Conservation (phyloP, 2,329 filamentous ascomycete species). For the Colletotrichum liaoningense region DNA sequence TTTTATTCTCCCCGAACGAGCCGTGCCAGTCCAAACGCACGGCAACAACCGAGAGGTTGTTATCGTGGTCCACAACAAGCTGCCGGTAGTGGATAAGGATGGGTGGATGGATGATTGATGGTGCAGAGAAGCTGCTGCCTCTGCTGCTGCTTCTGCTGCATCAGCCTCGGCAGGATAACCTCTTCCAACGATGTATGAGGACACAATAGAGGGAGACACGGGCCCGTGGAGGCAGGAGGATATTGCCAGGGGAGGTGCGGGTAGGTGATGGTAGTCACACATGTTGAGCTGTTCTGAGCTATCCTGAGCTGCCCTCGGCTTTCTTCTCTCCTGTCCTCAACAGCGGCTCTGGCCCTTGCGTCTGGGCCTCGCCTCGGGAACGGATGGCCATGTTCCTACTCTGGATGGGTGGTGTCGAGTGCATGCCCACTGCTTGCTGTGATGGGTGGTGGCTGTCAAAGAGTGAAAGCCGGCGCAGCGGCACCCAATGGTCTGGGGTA, state of each 20-base stretch:
- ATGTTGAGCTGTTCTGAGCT: neutral
- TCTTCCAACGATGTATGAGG: neutral
- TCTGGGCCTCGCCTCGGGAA: conserved; percentile 12
- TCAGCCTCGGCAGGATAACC: neutral
- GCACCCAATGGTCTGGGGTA: conserved; percentile 24
- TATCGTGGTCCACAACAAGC: neutral
- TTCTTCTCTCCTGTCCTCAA: neutral
- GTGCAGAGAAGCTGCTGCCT: neutral
- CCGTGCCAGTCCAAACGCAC: conserved; percentile 11
- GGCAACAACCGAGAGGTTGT: neutral
- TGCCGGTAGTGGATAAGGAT: neutral
- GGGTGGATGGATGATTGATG: neutral
- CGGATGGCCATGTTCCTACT: conserved; percentile 18
- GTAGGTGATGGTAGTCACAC: neutral
- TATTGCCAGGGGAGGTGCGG: neutral
- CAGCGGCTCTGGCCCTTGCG: conserved; percentile 5
- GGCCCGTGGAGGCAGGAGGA: neutral
- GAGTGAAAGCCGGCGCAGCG: conserved; percentile 17
- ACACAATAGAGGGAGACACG: neutral
- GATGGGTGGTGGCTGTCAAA: conserved; percentile 28
- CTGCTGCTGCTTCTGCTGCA: neutral
- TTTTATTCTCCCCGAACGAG: conserved; percentile 22
- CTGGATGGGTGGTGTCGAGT: conserved; percentile 17
- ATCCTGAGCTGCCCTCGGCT: neutral
- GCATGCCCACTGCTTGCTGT: conserved; percentile 2